A percentile compares a stretch with the other conserved stretches of the same genome.
Evolutionary conservation across 2,329 filamentous ascomycete species (phyloP).

Genomic region (Ophiostoma australiae): DNA sequence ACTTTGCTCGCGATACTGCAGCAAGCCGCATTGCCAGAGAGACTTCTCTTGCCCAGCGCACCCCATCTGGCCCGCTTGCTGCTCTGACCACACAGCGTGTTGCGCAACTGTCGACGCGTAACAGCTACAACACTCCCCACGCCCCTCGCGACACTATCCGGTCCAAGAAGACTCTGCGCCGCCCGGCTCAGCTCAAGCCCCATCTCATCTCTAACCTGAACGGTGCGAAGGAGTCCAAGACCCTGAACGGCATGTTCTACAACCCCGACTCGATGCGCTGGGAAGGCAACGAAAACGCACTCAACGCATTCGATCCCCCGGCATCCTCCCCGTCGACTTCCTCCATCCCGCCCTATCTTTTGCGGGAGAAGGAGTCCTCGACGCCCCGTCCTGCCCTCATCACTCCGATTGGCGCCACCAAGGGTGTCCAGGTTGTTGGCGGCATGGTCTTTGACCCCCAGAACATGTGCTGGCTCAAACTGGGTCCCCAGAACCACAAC

Average conservation of each 20-base stretch:
- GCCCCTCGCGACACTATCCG: constrained; percentile 36
- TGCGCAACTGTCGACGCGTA: constrained; percentile 48
- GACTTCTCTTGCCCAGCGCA: constrained; percentile 56
- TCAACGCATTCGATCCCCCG: constrained; percentile 70
- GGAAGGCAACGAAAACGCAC: constrained; percentile 92
- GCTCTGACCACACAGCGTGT: constrained; percentile 53
- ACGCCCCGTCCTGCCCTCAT: constrained; percentile 75
- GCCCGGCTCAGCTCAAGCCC: constrained; percentile 63
- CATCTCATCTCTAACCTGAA: constrained; percentile 83
- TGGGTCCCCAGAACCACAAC: constrained; percentile 46
- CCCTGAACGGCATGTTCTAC: constrained; percentile 92
- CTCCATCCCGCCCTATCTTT: constrained; percentile 34
- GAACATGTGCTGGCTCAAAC: constrained; percentile 96
- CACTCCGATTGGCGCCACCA: constrained; percentile 76
- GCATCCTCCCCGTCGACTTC: constrained; percentile 49
- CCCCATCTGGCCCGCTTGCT: constrained; percentile 49
- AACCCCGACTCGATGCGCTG: constrained; percentile 81
- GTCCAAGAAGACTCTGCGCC: constrained; percentile 53
- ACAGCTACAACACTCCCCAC: constrained; percentile 41
- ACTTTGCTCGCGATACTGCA: constrained; percentile 61
- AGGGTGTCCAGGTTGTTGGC: constrained; percentile 89
- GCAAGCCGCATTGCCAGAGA: constrained; percentile 62
- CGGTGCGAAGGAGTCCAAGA: constrained; percentile 69
- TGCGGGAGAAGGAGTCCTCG: constrained; percentile 52
- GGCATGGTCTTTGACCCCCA: constrained; percentile 98